Evolutionary conservation across 2,329 filamentous ascomycete genomes (phyloP).

Genomic region (Fusarium proliferatum): DNA sequence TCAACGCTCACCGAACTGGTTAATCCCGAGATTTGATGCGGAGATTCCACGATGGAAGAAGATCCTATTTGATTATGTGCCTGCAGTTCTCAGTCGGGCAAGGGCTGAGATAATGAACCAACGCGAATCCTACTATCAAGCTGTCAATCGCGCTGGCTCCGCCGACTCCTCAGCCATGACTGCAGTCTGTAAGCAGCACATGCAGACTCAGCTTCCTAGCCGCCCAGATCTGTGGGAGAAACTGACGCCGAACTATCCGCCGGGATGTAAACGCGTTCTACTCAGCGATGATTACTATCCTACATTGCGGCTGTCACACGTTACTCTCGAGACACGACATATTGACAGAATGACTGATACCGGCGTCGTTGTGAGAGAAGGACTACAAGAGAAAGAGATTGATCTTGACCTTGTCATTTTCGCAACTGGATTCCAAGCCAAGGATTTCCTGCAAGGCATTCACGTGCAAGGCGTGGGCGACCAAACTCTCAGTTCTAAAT

Average conservation of each 20-base stretch:
- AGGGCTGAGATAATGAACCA: neutral
- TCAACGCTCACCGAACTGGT: neutral
- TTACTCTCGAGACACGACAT: neutral
- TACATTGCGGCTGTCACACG: neutral
- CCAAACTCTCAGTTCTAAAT: accelerated
- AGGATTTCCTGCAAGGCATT: neutral
- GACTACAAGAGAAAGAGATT: accelerated
- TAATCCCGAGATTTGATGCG: accelerated
- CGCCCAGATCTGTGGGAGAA: neutral
- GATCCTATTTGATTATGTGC: accelerated
- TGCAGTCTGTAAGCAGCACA: neutral
- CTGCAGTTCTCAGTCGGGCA: neutral
- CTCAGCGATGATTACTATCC: neutral
- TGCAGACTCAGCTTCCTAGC: neutral
- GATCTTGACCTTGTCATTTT: neutral
- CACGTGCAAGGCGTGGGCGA: accelerated
- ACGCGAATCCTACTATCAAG: neutral
- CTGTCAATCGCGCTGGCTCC: neutral
- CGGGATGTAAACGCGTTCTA: neutral
- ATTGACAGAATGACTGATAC: neutral
- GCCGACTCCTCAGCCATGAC: neutral
- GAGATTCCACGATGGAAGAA: neutral
- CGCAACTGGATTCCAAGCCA: neutral
- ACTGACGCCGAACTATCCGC: neutral
- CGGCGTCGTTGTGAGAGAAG: neutral